Base-by-base conservation (phyloP, 2,329 filamentous ascomycete species). In the Scedosporium minutisporum region DNA sequence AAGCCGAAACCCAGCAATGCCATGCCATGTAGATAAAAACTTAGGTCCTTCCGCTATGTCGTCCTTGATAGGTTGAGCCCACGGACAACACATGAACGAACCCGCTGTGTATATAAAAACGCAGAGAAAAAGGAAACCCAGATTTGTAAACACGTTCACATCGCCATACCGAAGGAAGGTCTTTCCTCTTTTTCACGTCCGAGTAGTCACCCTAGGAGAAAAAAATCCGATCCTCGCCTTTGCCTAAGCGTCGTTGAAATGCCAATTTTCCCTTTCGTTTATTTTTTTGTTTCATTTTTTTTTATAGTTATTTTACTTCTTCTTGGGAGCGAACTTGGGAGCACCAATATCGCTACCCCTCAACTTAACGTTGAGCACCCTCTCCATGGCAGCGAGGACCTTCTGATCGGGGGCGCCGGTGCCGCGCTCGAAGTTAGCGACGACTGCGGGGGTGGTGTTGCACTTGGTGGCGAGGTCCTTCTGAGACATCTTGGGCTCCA, bases 401-500 rank as follows among this genome's bases (percentile, higher is more conserved):
- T 93, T 92, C 78, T 96, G 92, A 78, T 96, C 92, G 63, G 89
- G 93, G 57, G 83, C 71, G 63, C 87, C 92, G 69, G 80, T 84
- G 69, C 89, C 92, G 68, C 87, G 84, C 86, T 97, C 93, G 71
- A 96, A 92, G 69, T 92, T 87, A 71, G 88, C 89, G 66, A 97
- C 83, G 68, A 95, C 80, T 67, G 85, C 83, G 61, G 88, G 85
- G 51, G 90, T 93, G 65, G 89, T 92, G 82, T 96, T 96, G 82
- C 90, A 93, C 79, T 91, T 91, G 67, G 88, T 91, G 65, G 93
- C 93, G 48, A 88, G 80, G 68, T 87, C 84, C 77, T 96, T 96
- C 78, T 97, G 95, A 63, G 93, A 96, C 91, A 97, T 93, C 80
- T 96, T 95, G 77, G 93, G 92, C 77, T 89, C 89, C 74, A 91